Evolutionary conservation across 257 asterid species (phyloP), one percentile per base, ranked within the genome.

Genomic region (Craterostigma plantagineum): DNA sequence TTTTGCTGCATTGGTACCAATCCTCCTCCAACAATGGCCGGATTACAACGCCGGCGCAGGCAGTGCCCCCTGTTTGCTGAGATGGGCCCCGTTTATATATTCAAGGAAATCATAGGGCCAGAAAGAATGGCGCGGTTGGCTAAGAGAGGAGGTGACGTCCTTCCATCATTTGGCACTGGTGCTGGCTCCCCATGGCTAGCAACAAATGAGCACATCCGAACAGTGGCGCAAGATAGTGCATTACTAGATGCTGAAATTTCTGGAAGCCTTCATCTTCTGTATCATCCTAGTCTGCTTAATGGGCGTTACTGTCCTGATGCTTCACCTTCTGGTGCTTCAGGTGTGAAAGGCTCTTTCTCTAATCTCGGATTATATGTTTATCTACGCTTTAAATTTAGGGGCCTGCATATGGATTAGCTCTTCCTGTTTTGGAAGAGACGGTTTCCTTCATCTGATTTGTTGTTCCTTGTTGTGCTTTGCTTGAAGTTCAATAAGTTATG

Each of bases 1-100:
- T 87, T 82, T 67, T 87, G 98, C 73, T 87, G 98, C 66, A 79
- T 87, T 36, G 98, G 95, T 43, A 87, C 98, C 48, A 87, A 87
- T 65, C 98, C 98, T 54, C 98, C 95, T 44, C 98, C 98, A 62
- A 87, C 98, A 47, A 87, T 87, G 90, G 98, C 98, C 66, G 95
- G 98, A 43, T 63, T 82, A 64, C 98, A 82, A 58, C 92, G 98
- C 10, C 95, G 95, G 18, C 92, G 98, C 43, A 93, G 98, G 52
- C 98, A 85, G 54, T 85, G 96, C 65, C 96, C 96, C 55, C 58
- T 85, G 76, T 85, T 85, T 81, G 92, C 94, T 55, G 96, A 85
- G 69, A 77, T 85, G 96, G 96, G 96, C 11, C 96, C 96, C 33
- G 68, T 85, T 16, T 85, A 85, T 59, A 85, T 85, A 39, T 85